A percentile compares a stretch with the other conserved stretches of the same genome.
Evolutionary conservation across 2,329 filamentous ascomycete species (phyloP).

Genomic region (Trichoderma arundinaceum): DNA sequence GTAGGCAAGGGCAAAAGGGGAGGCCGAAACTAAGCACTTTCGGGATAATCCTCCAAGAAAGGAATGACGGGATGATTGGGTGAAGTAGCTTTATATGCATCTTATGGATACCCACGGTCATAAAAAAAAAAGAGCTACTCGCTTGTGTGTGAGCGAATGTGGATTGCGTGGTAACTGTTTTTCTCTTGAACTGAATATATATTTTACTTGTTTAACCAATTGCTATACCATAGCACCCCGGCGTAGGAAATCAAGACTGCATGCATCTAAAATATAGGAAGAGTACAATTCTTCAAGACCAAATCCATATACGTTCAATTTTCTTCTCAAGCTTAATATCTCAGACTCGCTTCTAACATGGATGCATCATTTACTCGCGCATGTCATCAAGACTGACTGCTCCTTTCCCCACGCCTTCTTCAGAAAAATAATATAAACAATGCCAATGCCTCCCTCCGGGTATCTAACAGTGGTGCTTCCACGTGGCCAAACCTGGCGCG

Average conservation of each 20-base stretch:
- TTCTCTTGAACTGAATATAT: constrained; percentile 3
- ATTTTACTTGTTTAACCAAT: background rate
- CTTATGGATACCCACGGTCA: constrained; percentile 29
- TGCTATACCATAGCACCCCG: background rate
- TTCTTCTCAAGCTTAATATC: background rate
- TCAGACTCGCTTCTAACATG: background rate
- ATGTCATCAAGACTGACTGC: background rate
- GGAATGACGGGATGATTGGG: constrained; percentile 5
- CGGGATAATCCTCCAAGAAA: background rate
- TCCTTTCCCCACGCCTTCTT: background rate
- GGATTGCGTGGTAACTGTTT: constrained; percentile 20
- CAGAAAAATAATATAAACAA: background rate
- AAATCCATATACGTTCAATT: background rate
- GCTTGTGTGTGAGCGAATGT: constrained; percentile 15
- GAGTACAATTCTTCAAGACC: background rate
- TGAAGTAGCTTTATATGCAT: constrained; percentile 25
- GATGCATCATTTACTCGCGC: background rate
- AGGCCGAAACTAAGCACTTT: constrained; percentile 39
- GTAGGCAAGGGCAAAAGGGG: constrained; percentile 50
- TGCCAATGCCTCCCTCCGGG: constrained; percentile 8
- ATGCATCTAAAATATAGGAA: background rate
- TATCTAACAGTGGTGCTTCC: constrained; percentile 26
- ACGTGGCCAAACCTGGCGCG: constrained; percentile 9
- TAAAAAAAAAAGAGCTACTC: constrained; percentile 11
- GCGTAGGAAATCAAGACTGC: too few species aligned